Evolutionary conservation across 2,329 filamentous ascomycete species (phyloP).

Genomic region (Chrysoporthe cubensis): DNA sequence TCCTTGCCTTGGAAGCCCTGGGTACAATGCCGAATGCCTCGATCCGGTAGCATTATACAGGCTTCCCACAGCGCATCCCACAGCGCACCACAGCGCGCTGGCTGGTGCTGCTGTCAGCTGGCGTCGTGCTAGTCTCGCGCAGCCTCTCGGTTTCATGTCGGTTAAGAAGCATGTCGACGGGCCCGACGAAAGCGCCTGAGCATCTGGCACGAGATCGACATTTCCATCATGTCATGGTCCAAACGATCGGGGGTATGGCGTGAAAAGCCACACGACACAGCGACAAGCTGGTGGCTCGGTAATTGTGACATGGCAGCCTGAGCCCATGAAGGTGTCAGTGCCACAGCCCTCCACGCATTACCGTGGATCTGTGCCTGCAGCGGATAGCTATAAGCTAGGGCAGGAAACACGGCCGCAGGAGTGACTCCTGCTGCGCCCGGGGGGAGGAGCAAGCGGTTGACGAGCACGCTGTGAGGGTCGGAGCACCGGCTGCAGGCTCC

Average conservation of each 20-base stretch:
- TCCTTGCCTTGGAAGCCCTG: background rate
- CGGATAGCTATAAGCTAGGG: background rate
- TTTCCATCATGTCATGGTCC: background rate
- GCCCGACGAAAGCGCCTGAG: background rate
- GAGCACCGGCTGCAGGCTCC: conserved; percentile 22
- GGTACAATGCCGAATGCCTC: background rate
- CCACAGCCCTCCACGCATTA: background rate
- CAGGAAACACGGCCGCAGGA: conserved; percentile 3
- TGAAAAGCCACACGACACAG: background rate
- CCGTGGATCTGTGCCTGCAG: background rate
- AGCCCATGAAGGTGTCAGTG: background rate
- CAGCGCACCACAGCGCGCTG: too few relatives aligned
- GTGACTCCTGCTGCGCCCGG: background rate
- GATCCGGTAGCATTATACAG: background rate
- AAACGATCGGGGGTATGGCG: background rate
- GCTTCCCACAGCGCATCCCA: background rate
- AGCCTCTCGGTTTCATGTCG: background rate
- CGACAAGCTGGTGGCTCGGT: background rate
- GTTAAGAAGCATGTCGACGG: background rate
- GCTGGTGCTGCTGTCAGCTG: background rate
- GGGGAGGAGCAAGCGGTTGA: background rate
- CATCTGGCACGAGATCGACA: background rate
- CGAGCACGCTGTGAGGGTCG: background rate
- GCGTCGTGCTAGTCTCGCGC: background rate
- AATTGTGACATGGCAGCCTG: background rate